Percentiles rank a stretch among this genome's conserved stretches.
Evolutionary conservation across 345 rosid species (phyloP).

Genomic region (Eutrema japonicum): DNA sequence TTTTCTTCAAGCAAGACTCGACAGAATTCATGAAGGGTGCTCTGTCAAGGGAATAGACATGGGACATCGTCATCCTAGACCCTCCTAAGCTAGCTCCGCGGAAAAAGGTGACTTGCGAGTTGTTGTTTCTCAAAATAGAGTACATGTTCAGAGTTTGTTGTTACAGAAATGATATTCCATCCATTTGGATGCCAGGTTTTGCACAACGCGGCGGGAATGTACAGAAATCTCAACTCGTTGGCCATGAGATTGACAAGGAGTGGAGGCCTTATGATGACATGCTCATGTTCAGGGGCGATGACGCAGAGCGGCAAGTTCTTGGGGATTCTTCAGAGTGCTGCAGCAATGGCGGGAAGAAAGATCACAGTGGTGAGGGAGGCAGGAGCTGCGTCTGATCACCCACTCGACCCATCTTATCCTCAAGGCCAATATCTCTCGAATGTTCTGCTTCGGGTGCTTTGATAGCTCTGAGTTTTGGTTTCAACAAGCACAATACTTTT

Average conservation of each 20-base stretch:
- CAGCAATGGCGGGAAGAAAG: constrained; percentile 66
- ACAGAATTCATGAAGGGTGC: constrained; percentile 81
- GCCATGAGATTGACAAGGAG: constrained; percentile 76
- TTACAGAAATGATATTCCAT: constrained; percentile 12
- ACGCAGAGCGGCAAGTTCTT: constrained; percentile 82
- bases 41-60: constrained; percentile 67
- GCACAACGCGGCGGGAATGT: constrained; percentile 75
- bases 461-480: constrained; percentile 10
- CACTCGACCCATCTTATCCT: constrained; percentile 81
- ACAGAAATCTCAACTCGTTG: constrained; percentile 73
- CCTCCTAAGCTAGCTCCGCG: constrained; percentile 91
- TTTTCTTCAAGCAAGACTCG: constrained; percentile 74
- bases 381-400: constrained; percentile 90
- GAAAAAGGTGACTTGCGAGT: constrained; percentile 56
- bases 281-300: constrained; percentile 95
- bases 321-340: constrained; percentile 78
- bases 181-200: constrained; percentile 54
- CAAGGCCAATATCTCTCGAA: constrained; percentile 84
- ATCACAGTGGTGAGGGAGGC: constrained; percentile 67
- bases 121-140: not conserved
- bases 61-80: constrained; percentile 89
- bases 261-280: constrained; percentile 92
- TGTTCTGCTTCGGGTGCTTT: constrained; percentile 59
- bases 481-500: not conserved
- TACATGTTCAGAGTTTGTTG: not conserved